Percentiles rank a stretch among this genome's conserved stretches.
These are phyloP conservation scores for Santalum album DNA, from an alignment of 164 flowering plant species.

Conservation along the genomic window DNA sequence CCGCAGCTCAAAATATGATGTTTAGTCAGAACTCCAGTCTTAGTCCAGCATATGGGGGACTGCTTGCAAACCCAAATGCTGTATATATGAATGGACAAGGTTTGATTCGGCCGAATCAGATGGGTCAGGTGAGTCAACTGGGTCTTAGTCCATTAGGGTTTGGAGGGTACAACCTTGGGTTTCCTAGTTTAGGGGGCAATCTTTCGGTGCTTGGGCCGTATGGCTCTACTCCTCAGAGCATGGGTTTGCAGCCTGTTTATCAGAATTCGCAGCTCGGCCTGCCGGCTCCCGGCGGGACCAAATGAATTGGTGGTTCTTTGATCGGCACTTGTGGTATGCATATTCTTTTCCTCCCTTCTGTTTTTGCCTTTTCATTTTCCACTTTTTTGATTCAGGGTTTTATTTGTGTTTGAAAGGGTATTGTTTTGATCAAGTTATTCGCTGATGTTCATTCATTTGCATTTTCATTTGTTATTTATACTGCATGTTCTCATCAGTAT, in stretches of 20 bases:
- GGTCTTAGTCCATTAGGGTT: slow-evolving; percentile 5
- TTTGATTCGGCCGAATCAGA: slow-evolving; percentile 10
- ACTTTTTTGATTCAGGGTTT: background rate
- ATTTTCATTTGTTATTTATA: too few species aligned
- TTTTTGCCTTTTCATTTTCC: background rate
- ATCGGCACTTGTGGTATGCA: slow-evolving; percentile 34
- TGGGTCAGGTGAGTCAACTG: slow-evolving; percentile 1
- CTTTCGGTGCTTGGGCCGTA: slow-evolving; percentile 20
- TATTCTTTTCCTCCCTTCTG: background rate
- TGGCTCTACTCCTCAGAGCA: slow-evolving; percentile 9
- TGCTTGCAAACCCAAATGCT: slow-evolving; percentile 13
- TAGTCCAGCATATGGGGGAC: slow-evolving; percentile 22
- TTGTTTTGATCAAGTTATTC: too few species aligned
- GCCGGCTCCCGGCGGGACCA: too few species aligned
- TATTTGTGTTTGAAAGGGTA: background rate
- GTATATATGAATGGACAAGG: slow-evolving; percentile 6
- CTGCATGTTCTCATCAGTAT: too few species aligned
- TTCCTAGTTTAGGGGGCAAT: slow-evolving; percentile 14
- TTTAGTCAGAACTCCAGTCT: slow-evolving; percentile 22
- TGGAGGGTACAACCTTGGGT: slow-evolving; percentile 10
- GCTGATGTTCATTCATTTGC: too few species aligned
- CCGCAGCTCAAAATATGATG: slow-evolving; percentile 27
- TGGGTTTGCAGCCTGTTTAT: slow-evolving; percentile 22
- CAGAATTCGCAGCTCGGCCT: slow-evolving; percentile 20
- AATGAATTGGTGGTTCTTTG: slow-evolving; percentile 22